Evolutionary conservation across 2,329 filamentous ascomycete species (phyloP).

Genomic region (Zymoseptoria crescenta): DNA sequence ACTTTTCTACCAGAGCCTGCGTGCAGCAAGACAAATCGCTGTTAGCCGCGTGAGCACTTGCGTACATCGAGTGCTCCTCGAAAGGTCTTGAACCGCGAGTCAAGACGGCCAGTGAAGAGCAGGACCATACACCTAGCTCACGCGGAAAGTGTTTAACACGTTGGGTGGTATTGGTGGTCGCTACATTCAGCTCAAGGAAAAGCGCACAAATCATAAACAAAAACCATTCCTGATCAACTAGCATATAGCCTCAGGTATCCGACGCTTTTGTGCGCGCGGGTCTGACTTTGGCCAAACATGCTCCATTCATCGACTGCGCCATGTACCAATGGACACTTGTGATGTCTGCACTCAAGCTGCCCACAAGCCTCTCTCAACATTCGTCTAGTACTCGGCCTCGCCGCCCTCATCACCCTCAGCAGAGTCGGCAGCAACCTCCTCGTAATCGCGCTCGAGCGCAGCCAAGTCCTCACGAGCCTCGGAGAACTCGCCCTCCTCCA

Average conservation of each 20-base stretch:
- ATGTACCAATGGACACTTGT: conserved; percentile 3
- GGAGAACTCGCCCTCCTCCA: conserved; percentile 99
- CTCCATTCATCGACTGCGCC: conserved; percentile 5
- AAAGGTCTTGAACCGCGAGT: too few relatives aligned
- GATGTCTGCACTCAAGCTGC: neutral
- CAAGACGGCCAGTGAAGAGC: neutral
- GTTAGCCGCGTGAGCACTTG: too few relatives aligned
- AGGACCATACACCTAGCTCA: neutral
- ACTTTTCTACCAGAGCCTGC: too few relatives aligned
- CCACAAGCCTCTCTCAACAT: neutral
- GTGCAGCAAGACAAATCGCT: too few relatives aligned
- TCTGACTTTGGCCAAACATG: conserved; percentile 8
- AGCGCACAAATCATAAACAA: conserved; percentile 3
- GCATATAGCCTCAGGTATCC: conserved; percentile 8
- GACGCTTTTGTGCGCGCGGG: conserved; percentile 2
- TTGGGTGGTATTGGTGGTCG: conserved; percentile 7
- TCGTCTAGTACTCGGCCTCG: conserved; percentile 80
- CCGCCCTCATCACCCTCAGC: conserved; percentile 75
- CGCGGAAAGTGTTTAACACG: neutral
- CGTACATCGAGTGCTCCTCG: too few relatives aligned
- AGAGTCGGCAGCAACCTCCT: conserved; percentile 94
- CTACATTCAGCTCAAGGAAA: conserved; percentile 5
- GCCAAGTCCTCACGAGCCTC: conserved; percentile 98
- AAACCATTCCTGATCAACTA: conserved; percentile 7
- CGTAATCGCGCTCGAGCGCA: conserved; percentile 95